Evolutionary conservation across 148 eudicot species (phyloP).

Genomic region (Vaccinium myrtillus): DNA sequence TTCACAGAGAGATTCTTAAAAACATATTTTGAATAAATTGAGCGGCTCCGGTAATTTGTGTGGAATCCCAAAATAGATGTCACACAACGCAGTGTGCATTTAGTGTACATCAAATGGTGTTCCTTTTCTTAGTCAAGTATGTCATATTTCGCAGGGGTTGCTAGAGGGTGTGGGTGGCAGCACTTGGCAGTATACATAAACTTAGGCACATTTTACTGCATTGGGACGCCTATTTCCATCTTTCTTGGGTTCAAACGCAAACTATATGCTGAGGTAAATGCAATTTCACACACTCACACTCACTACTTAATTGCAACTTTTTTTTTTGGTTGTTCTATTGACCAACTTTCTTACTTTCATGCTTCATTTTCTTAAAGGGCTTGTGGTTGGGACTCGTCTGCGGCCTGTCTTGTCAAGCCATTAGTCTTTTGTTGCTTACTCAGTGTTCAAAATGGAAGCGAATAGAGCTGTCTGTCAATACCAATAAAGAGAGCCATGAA

Average conservation of each 20-base stretch:
- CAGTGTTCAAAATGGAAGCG: conserved; percentile 37
- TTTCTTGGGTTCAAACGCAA: conserved; percentile 61
- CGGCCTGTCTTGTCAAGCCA: conserved; percentile 45
- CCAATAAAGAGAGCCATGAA: no score
- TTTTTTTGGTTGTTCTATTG: not conserved
- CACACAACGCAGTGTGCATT: no score
- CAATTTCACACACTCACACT: not conserved
- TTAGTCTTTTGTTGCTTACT: conserved; percentile 42
- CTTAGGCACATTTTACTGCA: conserved; percentile 54
- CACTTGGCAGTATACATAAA: conserved; percentile 62
- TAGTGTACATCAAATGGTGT: no score
- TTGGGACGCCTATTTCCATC: conserved; percentile 76
- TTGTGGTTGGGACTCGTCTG: conserved; percentile 62
- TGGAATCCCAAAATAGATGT: no score
- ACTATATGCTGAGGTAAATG: conserved; percentile 52
- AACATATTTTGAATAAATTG: no score
- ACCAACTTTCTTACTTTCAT: not conserved
- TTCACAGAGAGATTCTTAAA: no score
- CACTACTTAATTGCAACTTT: no score
- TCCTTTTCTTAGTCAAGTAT: not conserved
- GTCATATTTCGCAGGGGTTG: conserved; percentile 53
- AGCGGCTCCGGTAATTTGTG: no score
- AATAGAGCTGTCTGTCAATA: conserved; percentile 18
- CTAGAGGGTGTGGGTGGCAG: conserved; percentile 95
- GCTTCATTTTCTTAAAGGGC: conserved; percentile 33